Conservation (phyloP, 495 filamentous ascomycete species). For the Podospora didyma region DNA sequence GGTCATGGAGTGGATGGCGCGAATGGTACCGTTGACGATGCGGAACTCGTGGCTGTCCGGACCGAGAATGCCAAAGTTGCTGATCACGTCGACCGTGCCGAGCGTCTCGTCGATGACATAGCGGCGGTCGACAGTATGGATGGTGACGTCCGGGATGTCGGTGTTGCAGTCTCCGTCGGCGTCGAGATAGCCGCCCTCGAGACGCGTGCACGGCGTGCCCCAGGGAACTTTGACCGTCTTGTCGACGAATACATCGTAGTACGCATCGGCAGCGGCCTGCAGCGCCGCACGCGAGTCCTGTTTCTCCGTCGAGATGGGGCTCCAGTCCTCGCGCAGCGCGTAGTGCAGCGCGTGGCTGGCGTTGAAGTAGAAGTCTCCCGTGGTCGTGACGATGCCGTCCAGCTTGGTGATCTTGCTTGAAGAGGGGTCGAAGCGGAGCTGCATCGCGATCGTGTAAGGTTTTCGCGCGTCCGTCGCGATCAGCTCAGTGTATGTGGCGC, state of each 20-base stretch:
- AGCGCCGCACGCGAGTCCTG: slow-evolving; percentile 32
- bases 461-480: slow-evolving; percentile 32
- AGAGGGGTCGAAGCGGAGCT: slow-evolving; percentile 30
- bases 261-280: slow-evolving; percentile 18
- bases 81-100: background rate
- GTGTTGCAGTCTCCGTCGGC: slow-evolving; percentile 36
- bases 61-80: background rate
- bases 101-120: background rate
- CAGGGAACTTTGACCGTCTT: background rate
- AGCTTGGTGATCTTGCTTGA: slow-evolving; percentile 16
- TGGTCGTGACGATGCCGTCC: slow-evolving; percentile 34
- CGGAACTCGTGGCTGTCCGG: slow-evolving; percentile 3
- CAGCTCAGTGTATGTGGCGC: slow-evolving; percentile 43
- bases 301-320: slow-evolving; percentile 27
- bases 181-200: slow-evolving; percentile 1
- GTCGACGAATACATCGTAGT: slow-evolving; percentile 2
- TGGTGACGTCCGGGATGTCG: background rate
- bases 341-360: slow-evolving; percentile 38
- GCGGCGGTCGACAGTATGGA: background rate
- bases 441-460: slow-evolving; percentile 45
- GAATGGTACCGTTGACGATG: background rate
- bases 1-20: background rate
- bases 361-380: slow-evolving; percentile 39
- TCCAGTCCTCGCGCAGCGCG: slow-evolving; percentile 26
- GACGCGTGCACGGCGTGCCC: background rate